phyloP scores from a whole-genome alignment of 2,329 filamentous ascomycete genomes.

The Sporothrix inflata region DNA sequence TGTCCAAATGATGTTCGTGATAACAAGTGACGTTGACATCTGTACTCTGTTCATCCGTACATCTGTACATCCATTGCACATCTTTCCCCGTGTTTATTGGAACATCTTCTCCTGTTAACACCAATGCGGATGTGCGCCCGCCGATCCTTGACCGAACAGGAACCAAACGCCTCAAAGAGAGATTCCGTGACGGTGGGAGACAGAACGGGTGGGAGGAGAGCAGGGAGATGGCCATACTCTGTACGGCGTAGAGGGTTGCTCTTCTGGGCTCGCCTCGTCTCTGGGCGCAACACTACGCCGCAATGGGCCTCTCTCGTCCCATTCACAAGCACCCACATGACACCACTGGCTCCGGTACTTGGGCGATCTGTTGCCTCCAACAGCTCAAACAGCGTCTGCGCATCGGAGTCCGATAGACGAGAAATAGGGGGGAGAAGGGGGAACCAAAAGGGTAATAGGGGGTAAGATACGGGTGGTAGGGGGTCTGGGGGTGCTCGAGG shows the following conservation, averaged over 20 bases:
- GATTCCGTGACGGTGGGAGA: too few species aligned
- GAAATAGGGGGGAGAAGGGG: background rate
- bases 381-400: slow-evolving; percentile 7
- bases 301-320: too few species aligned
- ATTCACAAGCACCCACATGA: background rate
- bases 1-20: background rate
- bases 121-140: background rate
- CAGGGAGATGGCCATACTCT: too few species aligned
- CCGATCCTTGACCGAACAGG: slow-evolving; percentile 20
- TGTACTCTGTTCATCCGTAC: too few species aligned
- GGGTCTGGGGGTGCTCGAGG: background rate
- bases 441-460: background rate
- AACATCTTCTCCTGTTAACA: slow-evolving; percentile 2
- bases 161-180: slow-evolving; percentile 22
- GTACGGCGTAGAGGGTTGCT: too few species aligned
- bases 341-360: slow-evolving; percentile 27
- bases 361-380: slow-evolving; percentile 18
- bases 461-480: too few species aligned
- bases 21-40: too few species aligned
- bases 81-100: background rate
- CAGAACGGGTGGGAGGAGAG: too few species aligned
- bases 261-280: background rate
- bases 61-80: slow-evolving; percentile 15
- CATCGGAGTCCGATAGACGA: slow-evolving; percentile 17
- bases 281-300: background rate